phyloP scores from a whole-genome alignment of 352 stramenopile genomes.

The Phytophthora pluvialis region DNA sequence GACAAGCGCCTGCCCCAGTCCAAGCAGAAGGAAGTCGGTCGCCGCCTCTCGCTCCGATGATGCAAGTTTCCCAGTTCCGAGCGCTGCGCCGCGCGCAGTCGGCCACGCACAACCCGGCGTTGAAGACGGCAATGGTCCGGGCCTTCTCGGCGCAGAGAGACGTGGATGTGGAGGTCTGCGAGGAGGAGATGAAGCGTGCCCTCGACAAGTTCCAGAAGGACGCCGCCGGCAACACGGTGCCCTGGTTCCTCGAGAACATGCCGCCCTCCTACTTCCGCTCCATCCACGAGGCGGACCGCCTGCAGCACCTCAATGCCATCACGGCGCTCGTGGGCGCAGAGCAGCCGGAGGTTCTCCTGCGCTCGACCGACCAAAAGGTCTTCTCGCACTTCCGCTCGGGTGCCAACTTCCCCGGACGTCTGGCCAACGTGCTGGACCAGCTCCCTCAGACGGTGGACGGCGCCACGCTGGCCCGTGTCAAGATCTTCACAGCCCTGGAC shows the following conservation, averaged over 20 bases:
- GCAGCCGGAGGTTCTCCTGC: constrained; percentile 84
- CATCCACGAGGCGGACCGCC: constrained; percentile 79
- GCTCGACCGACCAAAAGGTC: constrained; percentile 74
- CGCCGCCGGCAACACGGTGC: constrained; percentile 72
- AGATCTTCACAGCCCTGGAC: constrained; percentile 91
- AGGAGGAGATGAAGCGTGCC: constrained; percentile 59
- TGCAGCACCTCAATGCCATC: constrained; percentile 91
- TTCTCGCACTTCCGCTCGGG: constrained; percentile 88
- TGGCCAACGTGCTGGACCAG: constrained; percentile 76
- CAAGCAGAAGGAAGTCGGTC: constrained; percentile 25
- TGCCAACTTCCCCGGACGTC: constrained; percentile 71
- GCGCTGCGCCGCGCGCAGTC: constrained; percentile 51
- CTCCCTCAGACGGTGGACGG: constrained; percentile 70
- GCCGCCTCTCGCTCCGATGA: constrained; percentile 36
- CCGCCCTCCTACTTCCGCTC: constrained; percentile 90
- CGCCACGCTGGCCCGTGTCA: constrained; percentile 80
- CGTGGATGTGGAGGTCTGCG: constrained; percentile 24
- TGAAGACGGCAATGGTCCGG: constrained; percentile 45
- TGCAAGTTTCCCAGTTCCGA: constrained; percentile 70
- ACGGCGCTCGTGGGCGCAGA: constrained; percentile 77
- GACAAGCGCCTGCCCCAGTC: constrained; percentile 25
- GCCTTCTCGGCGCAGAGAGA: constrained; percentile 54
- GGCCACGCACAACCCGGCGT: constrained; percentile 28
- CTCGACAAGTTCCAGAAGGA: constrained; percentile 79
- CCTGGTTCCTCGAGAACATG: constrained; percentile 92